Evolutionary conservation across 1,284 basidiomycete species (phyloP).

Genomic region (Meripilus lineatus): DNA sequence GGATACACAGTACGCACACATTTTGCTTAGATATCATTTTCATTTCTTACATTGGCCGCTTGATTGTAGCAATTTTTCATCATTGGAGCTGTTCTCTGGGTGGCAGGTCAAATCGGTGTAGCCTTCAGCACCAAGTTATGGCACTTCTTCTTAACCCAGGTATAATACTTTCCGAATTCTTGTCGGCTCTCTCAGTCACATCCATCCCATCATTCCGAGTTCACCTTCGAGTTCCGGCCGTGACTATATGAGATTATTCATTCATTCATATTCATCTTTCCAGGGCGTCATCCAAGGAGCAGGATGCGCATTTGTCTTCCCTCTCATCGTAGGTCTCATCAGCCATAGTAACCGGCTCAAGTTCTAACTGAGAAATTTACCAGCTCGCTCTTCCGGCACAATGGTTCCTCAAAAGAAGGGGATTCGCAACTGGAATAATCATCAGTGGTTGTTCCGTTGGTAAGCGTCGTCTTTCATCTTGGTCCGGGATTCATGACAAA

Average conservation of each 20-base stretch:
- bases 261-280: not conserved
- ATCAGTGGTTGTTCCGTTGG: constrained; percentile 15
- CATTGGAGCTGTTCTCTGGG: constrained; percentile 19
- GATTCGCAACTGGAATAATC: constrained; percentile 15
- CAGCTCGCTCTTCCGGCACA: constrained; percentile 16
- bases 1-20: constrained; percentile 15
- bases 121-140: constrained; percentile 23
- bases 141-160: constrained; percentile 25
- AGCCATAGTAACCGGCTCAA: not conserved
- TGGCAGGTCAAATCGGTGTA: constrained; percentile 20
- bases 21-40: too few species aligned
- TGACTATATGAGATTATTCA: not conserved
- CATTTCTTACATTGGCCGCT: not conserved
- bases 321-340: constrained; percentile 12
- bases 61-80: constrained; percentile 18
- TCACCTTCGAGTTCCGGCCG: not conserved
- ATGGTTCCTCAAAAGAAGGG: constrained; percentile 17
- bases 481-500: not conserved
- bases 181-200: not conserved
- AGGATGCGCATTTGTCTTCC: constrained; percentile 13
- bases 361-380: not conserved
- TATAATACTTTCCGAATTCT: not conserved
- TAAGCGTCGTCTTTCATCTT: not conserved
- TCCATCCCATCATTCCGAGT: too few species aligned
- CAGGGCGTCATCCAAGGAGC: constrained; percentile 17